Percentiles rank a stretch among this genome's conserved stretches.
These are phyloP conservation scores for Pseudogymnoascus sp. DNA, from an alignment of 2,329 filamentous ascomycete species.

Conservation along the genomic window DNA sequence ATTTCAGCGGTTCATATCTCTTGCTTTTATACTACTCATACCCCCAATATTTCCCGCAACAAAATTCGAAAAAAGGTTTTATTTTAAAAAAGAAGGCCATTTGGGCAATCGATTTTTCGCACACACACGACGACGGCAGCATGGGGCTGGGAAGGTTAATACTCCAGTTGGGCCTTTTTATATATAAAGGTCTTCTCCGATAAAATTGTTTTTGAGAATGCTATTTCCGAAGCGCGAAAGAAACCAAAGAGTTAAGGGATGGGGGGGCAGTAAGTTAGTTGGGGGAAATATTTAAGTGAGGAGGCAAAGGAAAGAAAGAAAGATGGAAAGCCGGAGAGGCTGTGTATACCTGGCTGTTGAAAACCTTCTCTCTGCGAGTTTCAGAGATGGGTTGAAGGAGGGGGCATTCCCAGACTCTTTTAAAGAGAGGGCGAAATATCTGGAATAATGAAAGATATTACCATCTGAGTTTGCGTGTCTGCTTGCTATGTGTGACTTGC, in stretches of 20 bases:
- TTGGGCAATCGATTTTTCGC: not conserved
- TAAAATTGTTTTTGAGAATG: conserved; percentile 5
- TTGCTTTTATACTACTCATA: conserved; percentile 9
- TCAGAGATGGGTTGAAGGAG: not conserved
- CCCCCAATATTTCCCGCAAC: not conserved
- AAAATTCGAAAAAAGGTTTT: not conserved
- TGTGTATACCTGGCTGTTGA: not conserved
- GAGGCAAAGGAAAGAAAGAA: not conserved
- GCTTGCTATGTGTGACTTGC: not conserved
- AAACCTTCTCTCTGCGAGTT: not conserved
- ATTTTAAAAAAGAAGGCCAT: not conserved
- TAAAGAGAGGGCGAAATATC: conserved; percentile 6
- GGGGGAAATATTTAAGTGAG: too few relatives aligned
- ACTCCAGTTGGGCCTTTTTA: not conserved
- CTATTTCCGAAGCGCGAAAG: not conserved
- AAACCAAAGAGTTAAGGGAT: not conserved
- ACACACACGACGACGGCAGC: not conserved
- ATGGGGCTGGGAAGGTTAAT: not conserved
- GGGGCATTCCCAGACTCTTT: not conserved
- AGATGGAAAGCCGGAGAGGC: not conserved
- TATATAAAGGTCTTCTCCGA: not conserved
- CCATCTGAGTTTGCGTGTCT: not conserved
- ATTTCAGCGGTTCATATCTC: conserved; percentile 20
- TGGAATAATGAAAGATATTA: conserved; percentile 9
- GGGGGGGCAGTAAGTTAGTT: not conserved